Conservation (phyloP, 106 monocot genomes). For the Narthecium ossifragum region DNA sequence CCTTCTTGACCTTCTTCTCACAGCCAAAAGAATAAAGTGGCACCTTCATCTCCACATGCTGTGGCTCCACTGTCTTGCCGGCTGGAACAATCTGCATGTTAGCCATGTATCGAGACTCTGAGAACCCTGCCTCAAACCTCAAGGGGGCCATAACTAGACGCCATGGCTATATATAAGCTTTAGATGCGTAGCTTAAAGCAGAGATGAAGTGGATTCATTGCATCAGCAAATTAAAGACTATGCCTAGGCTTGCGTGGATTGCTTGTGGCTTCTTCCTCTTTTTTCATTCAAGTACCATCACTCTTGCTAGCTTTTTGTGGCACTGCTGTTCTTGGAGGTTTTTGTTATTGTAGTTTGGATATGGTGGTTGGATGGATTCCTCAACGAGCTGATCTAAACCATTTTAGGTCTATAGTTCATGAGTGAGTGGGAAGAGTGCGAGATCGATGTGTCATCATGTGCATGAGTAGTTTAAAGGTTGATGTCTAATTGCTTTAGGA, state of each 20-base stretch:
- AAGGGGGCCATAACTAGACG: background rate
- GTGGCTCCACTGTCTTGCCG: slow-evolving; percentile 44
- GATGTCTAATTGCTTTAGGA: slow-evolving; percentile 11
- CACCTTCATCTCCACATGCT: slow-evolving; percentile 91
- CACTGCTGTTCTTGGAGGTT: background rate
- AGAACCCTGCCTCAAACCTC: background rate
- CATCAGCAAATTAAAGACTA: background rate
- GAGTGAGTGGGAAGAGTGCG: slow-evolving; percentile 4
- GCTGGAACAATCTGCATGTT: slow-evolving; percentile 64
- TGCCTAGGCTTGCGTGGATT: slow-evolving; percentile 21
- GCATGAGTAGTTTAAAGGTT: slow-evolving; percentile 3
- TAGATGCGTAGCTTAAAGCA: background rate
- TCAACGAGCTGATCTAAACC: background rate
- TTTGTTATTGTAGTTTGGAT: slow-evolving; percentile 5
- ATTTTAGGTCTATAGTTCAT: background rate
- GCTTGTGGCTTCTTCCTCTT: background rate
- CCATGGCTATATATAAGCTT: slow-evolving; percentile 16
- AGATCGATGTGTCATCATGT: slow-evolving; percentile 16
- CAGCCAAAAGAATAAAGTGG: slow-evolving; percentile 89
- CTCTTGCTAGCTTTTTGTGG: background rate
- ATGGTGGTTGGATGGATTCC: slow-evolving; percentile 6
- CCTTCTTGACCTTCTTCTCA: slow-evolving; percentile 84
- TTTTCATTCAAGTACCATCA: background rate
- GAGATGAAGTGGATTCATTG: slow-evolving; percentile 1
- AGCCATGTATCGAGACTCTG: slow-evolving; percentile 23